phyloP scores from a whole-genome alignment of 257 asterid genomes.

The Jacaranda mimosifolia region DNA sequence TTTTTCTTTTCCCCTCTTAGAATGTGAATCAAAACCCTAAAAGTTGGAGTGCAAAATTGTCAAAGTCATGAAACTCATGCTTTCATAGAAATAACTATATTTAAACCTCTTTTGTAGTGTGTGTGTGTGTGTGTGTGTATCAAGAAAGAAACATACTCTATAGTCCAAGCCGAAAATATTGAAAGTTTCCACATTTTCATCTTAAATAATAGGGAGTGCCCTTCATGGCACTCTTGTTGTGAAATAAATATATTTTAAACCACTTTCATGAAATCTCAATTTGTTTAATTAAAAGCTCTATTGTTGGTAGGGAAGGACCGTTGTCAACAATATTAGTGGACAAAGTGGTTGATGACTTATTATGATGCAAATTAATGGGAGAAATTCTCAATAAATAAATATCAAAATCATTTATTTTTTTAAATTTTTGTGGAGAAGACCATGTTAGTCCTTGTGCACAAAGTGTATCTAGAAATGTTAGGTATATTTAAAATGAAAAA shows the following conservation, averaged over 20 bases:
- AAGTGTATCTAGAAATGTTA: no score
- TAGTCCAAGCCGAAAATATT: not conserved
- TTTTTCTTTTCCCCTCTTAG: not conserved
- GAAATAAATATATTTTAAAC: no score
- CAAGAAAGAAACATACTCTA: not conserved
- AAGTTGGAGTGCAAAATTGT: not conserved
- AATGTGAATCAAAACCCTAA: not conserved
- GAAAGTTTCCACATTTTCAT: not conserved
- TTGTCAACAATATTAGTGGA: no score
- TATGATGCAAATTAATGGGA: not conserved
- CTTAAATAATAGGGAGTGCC: not conserved
- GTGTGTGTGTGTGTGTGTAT: not conserved
- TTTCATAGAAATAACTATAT: not conserved
- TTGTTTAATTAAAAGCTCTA: not conserved
- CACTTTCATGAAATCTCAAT: no score
- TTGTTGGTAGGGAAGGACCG: not conserved
- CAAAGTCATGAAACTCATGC: not conserved
- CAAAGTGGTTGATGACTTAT: not conserved
- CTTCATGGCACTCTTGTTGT: not conserved
- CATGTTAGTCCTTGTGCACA: no score
- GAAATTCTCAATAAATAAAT: not conserved
- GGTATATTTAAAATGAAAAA: no score
- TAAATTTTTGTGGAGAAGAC: no score
- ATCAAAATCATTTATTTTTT: not conserved
- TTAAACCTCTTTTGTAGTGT: not conserved